Evolutionary conservation across 2,329 filamentous ascomycete genomes (phyloP).

Genomic region (Thielaviopsis ethacetica): DNA sequence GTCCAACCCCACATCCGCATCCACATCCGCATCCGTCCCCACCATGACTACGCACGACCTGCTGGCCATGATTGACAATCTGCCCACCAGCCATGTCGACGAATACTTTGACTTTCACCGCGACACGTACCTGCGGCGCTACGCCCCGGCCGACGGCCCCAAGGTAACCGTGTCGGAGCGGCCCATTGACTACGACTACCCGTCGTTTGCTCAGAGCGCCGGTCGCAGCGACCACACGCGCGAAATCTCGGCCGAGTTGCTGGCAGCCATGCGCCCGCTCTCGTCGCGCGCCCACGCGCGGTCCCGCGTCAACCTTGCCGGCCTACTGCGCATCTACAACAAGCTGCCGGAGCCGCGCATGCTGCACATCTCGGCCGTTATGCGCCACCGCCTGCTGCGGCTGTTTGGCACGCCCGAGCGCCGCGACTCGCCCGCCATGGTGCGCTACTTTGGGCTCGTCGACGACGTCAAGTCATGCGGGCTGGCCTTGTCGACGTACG

Average conservation of each 20-base stretch:
- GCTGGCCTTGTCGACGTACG: conserved; percentile 45
- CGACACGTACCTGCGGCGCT: conserved; percentile 37
- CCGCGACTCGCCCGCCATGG: conserved; percentile 45
- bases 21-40: no score
- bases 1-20: background rate
- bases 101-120: conserved; percentile 35
- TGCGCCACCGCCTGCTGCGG: conserved; percentile 49
- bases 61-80: conserved; percentile 34
- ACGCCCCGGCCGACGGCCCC: conserved; percentile 33
- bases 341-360: conserved; percentile 36
- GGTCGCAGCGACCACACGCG: conserved; percentile 21
- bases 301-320: conserved; percentile 23
- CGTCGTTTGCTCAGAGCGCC: conserved; percentile 25
- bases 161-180: conserved; percentile 33
- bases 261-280: conserved; percentile 23
- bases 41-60: conserved; percentile 25
- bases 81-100: conserved; percentile 26
- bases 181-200: conserved; percentile 30
- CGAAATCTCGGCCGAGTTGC: conserved; percentile 24
- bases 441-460: conserved; percentile 68
- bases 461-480: conserved; percentile 66
- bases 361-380: conserved; percentile 29
- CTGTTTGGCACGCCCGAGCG: conserved; percentile 48
- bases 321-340: conserved; percentile 33
- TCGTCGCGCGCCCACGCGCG: conserved; percentile 22